Percentiles rank a stretch among this genome's conserved stretches.
phyloP scores from a whole-genome alignment of 2,329 filamentous ascomycete genomes.

The Epichloe bromicola region DNA sequence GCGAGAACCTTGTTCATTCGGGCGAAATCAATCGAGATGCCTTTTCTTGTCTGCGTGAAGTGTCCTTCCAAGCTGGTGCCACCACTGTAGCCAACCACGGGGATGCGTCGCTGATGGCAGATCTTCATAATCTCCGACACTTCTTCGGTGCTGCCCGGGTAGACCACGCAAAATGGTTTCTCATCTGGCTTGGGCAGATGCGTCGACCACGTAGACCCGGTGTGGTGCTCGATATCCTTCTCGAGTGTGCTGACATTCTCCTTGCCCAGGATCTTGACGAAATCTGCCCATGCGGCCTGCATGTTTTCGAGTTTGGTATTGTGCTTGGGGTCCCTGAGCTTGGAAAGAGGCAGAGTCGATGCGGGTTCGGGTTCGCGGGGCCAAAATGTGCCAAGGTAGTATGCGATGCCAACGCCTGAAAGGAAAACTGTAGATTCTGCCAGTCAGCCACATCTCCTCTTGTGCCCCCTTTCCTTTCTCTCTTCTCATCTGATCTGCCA shows the following conservation, averaged over 20 bases:
- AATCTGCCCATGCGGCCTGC: conserved; percentile 58
- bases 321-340: conserved; percentile 38
- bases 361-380: conserved; percentile 35
- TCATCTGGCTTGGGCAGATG: conserved; percentile 36
- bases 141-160: conserved; percentile 65
- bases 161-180: conserved; percentile 58
- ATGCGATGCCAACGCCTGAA: conserved; percentile 37
- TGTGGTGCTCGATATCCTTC: conserved; percentile 41
- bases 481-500: background rate
- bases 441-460: conserved; percentile 1
- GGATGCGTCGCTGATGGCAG: conserved; percentile 68
- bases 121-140: conserved; percentile 81
- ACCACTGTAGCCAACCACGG: conserved; percentile 76
- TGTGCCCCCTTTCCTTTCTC: background rate
- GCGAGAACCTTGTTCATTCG: conserved; percentile 72
- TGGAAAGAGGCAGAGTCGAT: conserved; percentile 47
- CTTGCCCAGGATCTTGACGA: conserved; percentile 48
- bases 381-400: conserved; percentile 45
- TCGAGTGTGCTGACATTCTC: conserved; percentile 50
- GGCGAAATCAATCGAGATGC: conserved; percentile 75
- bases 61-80: conserved; percentile 86
- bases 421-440: conserved; percentile 32
- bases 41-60: conserved; percentile 69
- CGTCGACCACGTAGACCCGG: conserved; percentile 50
- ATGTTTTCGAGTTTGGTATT: conserved; percentile 49